phyloP scores from a whole-genome alignment of 2,329 filamentous ascomycete genomes.

The Hymenoscyphus infarciens region DNA sequence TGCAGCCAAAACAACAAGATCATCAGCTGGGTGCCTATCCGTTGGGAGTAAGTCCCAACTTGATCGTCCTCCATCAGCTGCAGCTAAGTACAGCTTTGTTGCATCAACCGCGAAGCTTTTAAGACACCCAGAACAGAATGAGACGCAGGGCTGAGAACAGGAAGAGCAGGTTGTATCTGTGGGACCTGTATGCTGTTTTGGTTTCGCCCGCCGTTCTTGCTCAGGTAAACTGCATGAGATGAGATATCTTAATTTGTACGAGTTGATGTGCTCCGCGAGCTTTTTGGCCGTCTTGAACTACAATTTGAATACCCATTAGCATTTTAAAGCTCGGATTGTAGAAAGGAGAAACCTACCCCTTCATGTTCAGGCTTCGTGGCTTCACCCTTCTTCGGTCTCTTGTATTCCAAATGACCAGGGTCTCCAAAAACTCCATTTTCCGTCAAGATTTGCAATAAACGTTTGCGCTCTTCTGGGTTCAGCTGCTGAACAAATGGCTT shows the following conservation, averaged over 20 bases:
- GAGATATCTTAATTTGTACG: constrained; percentile 31
- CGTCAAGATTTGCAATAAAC: constrained; percentile 17
- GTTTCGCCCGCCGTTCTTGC: constrained; percentile 18
- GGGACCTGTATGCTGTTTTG: constrained; percentile 8
- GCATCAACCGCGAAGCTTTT: constrained; percentile 20
- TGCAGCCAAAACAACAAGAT: constrained; percentile 32
- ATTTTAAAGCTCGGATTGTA: background rate
- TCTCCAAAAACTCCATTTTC: constrained; percentile 14
- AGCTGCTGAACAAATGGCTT: constrained; percentile 28
- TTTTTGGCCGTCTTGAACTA: constrained; percentile 25
- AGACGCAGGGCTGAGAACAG: constrained; percentile 22
- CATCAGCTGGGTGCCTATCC: constrained; percentile 36
- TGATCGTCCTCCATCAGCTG: constrained; percentile 27
- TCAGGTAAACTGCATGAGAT: constrained; percentile 29
- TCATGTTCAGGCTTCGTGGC: background rate
- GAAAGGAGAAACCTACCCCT: constrained; percentile 3
- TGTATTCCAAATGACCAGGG: constrained; percentile 2
- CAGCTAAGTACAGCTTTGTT: constrained; percentile 25
- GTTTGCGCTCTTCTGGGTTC: constrained; percentile 20
- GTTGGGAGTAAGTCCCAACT: constrained; percentile 32
- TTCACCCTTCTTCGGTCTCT: background rate
- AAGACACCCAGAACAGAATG: constrained; percentile 26
- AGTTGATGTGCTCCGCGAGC: constrained; percentile 29
- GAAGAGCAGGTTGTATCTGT: constrained; percentile 17
- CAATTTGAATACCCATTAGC: background rate